Evolutionary conservation across 139 green algal species (phyloP).

Genomic region (Marvania coccoides): DNA sequence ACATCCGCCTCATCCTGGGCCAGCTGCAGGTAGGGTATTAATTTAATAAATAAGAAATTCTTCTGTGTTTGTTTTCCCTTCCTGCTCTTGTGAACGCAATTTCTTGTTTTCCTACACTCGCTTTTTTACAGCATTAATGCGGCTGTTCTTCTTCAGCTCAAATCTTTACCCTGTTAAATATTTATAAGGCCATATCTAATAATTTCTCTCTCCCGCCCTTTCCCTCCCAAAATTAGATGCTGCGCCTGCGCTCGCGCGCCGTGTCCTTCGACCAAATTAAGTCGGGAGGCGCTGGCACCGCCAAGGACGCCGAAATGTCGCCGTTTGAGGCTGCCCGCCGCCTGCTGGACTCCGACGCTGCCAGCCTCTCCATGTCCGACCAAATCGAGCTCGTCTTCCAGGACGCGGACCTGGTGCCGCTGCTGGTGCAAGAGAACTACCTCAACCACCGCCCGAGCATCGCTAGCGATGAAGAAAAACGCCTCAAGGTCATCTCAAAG

Average conservation of each 20-base stretch:
- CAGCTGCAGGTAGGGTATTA: too few species aligned
- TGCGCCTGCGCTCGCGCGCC: slow-evolving; percentile 44
- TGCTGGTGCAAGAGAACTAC: slow-evolving; percentile 96
- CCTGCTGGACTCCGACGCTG: slow-evolving; percentile 49
- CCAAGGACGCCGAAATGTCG: slow-evolving; percentile 83
- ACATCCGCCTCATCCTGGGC: slow-evolving; percentile 88
- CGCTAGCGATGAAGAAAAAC: slow-evolving; percentile 19
- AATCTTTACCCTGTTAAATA: too few species aligned
- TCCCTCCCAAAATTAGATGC: too few species aligned
- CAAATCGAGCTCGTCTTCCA: slow-evolving; percentile 81
- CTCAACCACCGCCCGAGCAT: slow-evolving; percentile 75
- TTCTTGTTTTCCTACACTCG: too few species aligned
- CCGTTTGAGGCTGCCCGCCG: slow-evolving; percentile 72
- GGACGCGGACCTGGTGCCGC: slow-evolving; percentile 88
- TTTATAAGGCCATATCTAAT: too few species aligned
- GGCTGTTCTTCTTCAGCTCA: too few species aligned
- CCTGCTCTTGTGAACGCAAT: too few species aligned
- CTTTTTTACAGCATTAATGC: too few species aligned
- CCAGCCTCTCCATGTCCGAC: slow-evolving; percentile 29
- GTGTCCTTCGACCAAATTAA: slow-evolving; percentile 69
- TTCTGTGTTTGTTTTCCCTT: not conserved
- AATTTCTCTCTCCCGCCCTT: too few species aligned
- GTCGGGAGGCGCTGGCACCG: slow-evolving; percentile 15
- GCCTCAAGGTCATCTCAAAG: slow-evolving; percentile 69
- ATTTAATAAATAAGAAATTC: too few species aligned